These are phyloP conservation scores for Brasilioporus rufonigricans DNA, from an alignment of 768 basidiomycete genomes.

Conservation along the genomic window DNA sequence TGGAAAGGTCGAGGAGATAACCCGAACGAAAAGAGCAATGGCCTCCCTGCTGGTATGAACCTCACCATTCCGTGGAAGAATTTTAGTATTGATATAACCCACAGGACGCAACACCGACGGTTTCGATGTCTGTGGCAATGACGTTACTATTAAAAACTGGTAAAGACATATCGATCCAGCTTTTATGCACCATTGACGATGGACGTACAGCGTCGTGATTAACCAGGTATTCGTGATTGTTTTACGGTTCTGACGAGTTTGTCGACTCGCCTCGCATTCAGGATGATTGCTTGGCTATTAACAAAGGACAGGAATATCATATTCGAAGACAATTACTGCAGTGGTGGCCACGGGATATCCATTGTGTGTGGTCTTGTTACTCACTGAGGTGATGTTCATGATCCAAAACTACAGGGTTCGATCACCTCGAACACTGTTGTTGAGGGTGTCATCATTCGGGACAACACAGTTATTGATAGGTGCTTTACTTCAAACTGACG, in stretches of 20 bases:
- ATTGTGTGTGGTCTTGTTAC: constrained; percentile 31
- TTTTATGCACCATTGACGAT: not conserved
- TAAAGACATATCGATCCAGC: not conserved
- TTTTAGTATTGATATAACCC: not conserved
- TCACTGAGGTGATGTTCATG: not conserved
- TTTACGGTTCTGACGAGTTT: not conserved
- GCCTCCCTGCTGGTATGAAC: constrained; percentile 43
- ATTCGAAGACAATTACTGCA: constrained; percentile 52
- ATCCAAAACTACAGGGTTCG: constrained; percentile 43
- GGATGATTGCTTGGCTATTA: constrained; percentile 66
- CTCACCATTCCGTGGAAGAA: not conserved
- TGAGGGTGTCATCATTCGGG: constrained; percentile 43
- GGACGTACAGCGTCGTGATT: constrained; percentile 13
- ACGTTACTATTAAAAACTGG: constrained; percentile 33
- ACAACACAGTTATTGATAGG: constrained; percentile 59
- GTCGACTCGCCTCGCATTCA: constrained; percentile 9
- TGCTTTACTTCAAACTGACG: constrained; percentile 15
- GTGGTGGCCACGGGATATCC: constrained; percentile 63
- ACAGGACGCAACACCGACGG: constrained; percentile 50
- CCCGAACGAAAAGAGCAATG: constrained; percentile 50
- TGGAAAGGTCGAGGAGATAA: constrained; percentile 47
- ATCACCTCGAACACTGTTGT: constrained; percentile 47
- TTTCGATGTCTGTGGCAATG: constrained; percentile 41
- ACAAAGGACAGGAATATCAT: constrained; percentile 42
- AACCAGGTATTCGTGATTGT: constrained; percentile 23